Evolutionary conservation across 2,329 filamentous ascomycete genomes (phyloP).

Genomic region (Phyllosticta citriasiana): DNA sequence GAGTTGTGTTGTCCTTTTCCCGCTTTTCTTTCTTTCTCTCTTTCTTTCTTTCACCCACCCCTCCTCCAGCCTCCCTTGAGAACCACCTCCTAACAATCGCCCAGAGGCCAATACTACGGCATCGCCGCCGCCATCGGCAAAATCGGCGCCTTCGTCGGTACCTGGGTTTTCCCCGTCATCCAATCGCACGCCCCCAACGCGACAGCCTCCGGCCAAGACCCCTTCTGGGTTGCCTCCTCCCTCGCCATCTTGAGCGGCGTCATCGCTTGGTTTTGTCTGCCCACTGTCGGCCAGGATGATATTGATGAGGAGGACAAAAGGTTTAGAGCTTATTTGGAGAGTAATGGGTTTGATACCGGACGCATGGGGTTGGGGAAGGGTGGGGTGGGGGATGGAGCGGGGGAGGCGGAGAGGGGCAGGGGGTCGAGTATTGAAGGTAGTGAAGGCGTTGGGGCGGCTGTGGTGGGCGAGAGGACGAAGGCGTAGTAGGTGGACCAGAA

Average conservation of each 20-base stretch:
- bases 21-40: too few species aligned
- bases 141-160: slow-evolving; percentile 76
- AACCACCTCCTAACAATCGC: not conserved
- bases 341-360: not conserved
- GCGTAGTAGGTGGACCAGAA: not conserved
- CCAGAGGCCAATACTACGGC: slow-evolving; percentile 60
- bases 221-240: slow-evolving; percentile 75
- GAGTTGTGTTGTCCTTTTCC: too few species aligned
- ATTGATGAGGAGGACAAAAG: slow-evolving; percentile 66
- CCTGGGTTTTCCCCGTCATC: slow-evolving; percentile 65
- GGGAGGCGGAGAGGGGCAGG: not conserved
- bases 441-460: not conserved
- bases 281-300: slow-evolving; percentile 72
- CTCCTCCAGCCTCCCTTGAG: not conserved
- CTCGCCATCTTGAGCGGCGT: slow-evolving; percentile 67
- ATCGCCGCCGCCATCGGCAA: slow-evolving; percentile 66
- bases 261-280: slow-evolving; percentile 58
- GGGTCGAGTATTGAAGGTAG: not conserved
- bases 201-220: slow-evolving; percentile 60
- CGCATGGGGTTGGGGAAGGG: slow-evolving; percentile 1
- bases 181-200: slow-evolving; percentile 28
- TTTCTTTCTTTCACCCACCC: too few species aligned
- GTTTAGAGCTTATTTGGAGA: slow-evolving; percentile 61
- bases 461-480: not conserved
- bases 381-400: not conserved